Evolutionary conservation across 495 filamentous ascomycete species (phyloP), one percentile per base, ranked within the genome.

Genomic region (Daldinia loculata): DNA sequence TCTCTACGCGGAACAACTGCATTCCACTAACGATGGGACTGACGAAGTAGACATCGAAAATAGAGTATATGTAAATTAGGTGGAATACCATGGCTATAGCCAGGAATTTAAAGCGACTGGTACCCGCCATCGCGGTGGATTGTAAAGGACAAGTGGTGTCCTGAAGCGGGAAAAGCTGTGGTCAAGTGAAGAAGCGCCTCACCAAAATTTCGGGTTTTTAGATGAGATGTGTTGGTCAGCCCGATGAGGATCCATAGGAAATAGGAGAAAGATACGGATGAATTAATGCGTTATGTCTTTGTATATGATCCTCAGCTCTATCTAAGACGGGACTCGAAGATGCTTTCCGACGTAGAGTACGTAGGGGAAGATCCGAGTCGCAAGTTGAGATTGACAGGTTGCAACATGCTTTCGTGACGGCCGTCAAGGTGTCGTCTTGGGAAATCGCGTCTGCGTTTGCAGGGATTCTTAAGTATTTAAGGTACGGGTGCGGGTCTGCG

Each of bases 21-120:
- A 99, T 98, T 74, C 96, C 96, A 85, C 89, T 91, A 39, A 98
- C 96, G 71, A 99, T 96, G 17, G 96, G 96, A 76, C 94, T 97
- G 70, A 98, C 93, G 78, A 99, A 99, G 82, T 99, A 99, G 69
- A 98, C 97, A 78, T 98, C 96, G 80, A 99, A 99, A 70, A 99
- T 99, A 36, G 95, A 97, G 74, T 89, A 93, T 67, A 95, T 91
- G 81, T 99, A 99, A 66, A 97, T 88, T 27, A 98, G 77, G 81
- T 99, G 96, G 77, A 99, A 99, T 52, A 95, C 81, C 76, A 98
- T 85, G 74, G 96, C 96, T 76, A 97, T 89, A 78, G 89, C 90
- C 76, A 98, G 83, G 80, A 99, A 99, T 76, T 91, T 92, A 73
- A 91, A 88, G 76, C 94, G 93, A 75, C 90, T 88, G 75, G 94